Conservation (phyloP, 192 early-diverging fungal genomes). For the Coemansia sp. region DNA sequence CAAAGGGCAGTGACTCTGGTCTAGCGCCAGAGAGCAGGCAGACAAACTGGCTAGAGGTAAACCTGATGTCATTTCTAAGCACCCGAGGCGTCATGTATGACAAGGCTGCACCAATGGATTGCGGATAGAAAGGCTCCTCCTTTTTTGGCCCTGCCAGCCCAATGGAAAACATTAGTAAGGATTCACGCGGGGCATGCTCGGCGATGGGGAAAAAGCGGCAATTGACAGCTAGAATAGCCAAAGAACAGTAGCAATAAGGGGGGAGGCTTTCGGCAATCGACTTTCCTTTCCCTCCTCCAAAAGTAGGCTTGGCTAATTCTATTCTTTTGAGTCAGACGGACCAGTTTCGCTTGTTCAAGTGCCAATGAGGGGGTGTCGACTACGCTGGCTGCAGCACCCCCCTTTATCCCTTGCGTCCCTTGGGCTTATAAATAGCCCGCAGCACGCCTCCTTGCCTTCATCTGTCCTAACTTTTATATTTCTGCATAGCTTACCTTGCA, state of each 20-base stretch:
- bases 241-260: background rate
- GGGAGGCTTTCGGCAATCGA: slow-evolving; percentile 1
- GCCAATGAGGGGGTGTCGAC: background rate
- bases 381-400: background rate
- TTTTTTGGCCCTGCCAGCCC: background rate
- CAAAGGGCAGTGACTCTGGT: background rate
- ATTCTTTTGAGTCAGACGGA: background rate
- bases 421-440: background rate
- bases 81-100: background rate
- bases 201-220: background rate
- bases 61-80: background rate
- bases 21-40: background rate
- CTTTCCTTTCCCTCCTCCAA: background rate
- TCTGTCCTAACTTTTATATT: background rate
- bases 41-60: background rate
- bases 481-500: slow-evolving; percentile 2
- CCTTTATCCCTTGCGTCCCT: background rate
- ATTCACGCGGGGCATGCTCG: background rate
- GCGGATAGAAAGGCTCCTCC: background rate
- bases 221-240: background rate
- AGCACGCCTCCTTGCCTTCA: background rate
- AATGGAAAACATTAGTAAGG: background rate
- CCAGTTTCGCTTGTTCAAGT: background rate
- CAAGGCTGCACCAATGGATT: background rate
- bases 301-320: background rate